A percentile compares a stretch with the other conserved stretches of the same genome.
phyloP scores from a whole-genome alignment of 2,329 filamentous ascomycete species.

The Elsinoe perseae region DNA sequence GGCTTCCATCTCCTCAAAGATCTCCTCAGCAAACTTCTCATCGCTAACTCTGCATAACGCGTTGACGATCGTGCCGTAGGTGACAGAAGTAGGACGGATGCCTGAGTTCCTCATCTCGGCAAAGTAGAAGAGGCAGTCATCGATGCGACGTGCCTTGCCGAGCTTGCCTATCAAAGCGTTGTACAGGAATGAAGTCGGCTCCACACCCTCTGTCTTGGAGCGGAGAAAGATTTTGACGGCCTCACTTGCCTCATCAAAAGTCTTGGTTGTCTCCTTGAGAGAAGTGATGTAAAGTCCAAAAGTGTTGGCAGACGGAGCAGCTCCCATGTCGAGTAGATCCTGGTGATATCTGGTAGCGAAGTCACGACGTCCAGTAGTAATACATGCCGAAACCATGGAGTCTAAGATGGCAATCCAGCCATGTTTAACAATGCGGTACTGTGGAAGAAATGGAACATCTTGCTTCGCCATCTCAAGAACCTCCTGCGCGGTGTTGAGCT shows the following conservation, averaged over 20 bases:
- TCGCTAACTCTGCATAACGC: constrained; percentile 94
- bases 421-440: constrained; percentile 82
- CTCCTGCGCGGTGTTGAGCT: constrained; percentile 74
- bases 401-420: constrained; percentile 96
- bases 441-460: constrained; percentile 75
- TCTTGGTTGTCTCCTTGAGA: constrained; percentile 92
- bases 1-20: constrained; percentile 98
- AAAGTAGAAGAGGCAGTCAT: constrained; percentile 97
- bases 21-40: constrained; percentile 92
- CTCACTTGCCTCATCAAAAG: constrained; percentile 93
- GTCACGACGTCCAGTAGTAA: constrained; percentile 71
- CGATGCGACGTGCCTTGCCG: constrained; percentile 93
- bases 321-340: constrained; percentile 82
- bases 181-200: constrained; percentile 94
- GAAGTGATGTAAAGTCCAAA: constrained; percentile 99
- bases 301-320: constrained; percentile 90
- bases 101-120: constrained; percentile 90
- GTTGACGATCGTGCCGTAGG: constrained; percentile 97
- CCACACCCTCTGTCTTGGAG: constrained; percentile 85
- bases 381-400: constrained; percentile 87
- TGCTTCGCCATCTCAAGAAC: constrained; percentile 81
- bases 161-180: constrained; percentile 97
- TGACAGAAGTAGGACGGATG: constrained; percentile 93
- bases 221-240: constrained; percentile 96
- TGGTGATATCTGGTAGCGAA: constrained; percentile 82